A percentile compares a stretch with the other conserved stretches of the same genome.
phyloP scores from a whole-genome alignment of 148 eudicot species.

The Hydrangea macrophylla region DNA sequence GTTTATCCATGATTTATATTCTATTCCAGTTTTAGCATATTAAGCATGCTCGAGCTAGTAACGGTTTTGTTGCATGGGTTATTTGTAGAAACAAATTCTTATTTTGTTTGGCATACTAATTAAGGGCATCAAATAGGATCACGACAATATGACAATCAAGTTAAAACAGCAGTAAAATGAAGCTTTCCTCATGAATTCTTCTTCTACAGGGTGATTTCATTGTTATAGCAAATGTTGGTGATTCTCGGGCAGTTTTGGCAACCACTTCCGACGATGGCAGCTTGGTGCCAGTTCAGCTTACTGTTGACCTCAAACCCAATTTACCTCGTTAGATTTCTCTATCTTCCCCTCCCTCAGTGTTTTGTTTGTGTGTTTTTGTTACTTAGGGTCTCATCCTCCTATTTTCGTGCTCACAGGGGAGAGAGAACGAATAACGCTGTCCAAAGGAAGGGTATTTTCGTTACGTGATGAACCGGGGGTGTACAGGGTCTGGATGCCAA shows the following conservation, averaged over 20 bases:
- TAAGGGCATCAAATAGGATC: neutral
- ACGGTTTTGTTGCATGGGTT: too few relatives aligned
- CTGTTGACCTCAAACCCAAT: constrained; percentile 71
- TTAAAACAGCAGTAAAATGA: neutral
- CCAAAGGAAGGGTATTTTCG: constrained; percentile 55
- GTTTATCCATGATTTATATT: neutral
- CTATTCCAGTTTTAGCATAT: neutral
- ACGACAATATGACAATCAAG: neutral
- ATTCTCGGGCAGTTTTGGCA: constrained; percentile 78
- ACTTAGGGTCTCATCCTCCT: neutral
- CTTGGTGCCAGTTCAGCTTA: constrained; percentile 66
- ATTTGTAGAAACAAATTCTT: too few relatives aligned
- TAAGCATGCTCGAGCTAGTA: too few relatives aligned
- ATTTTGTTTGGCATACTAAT: neutral
- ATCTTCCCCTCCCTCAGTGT: neutral
- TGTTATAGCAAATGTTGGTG: constrained; percentile 72
- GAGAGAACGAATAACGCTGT: constrained; percentile 51
- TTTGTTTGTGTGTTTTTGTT: neutral
- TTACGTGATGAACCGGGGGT: constrained; percentile 69
- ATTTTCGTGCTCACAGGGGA: constrained; percentile 42
- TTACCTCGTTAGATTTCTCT: constrained; percentile 58
- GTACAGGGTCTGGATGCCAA: constrained; percentile 65
- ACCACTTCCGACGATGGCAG: constrained; percentile 48
- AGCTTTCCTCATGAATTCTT: neutral
- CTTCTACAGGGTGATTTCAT: constrained; percentile 62